phyloP scores from a whole-genome alignment of 2,329 filamentous ascomycete genomes.

The Penicillium sp. region DNA sequence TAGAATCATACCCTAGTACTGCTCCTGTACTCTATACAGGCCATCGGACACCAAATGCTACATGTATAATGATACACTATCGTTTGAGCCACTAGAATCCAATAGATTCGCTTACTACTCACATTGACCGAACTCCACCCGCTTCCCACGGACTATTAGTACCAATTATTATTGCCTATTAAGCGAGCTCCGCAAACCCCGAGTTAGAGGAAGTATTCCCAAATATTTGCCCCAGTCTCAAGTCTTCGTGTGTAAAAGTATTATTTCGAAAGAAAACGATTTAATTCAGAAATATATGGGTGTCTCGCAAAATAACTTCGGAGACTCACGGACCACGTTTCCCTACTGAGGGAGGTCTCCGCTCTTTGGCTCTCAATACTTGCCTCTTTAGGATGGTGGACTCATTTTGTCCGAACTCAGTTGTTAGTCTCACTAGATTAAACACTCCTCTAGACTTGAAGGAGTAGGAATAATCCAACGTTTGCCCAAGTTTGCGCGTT shows the following conservation, averaged over 20 bases:
- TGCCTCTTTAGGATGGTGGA: not conserved
- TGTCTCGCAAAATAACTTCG: not conserved
- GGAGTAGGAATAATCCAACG: too few relatives aligned
- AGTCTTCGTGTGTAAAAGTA: too few relatives aligned
- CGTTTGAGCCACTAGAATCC: conserved; percentile 3
- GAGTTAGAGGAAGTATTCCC: conserved; percentile 1
- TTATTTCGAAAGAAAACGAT: not conserved
- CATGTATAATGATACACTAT: not conserved
- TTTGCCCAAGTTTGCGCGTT: not conserved
- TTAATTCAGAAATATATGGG: too few relatives aligned
- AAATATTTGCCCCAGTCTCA: not conserved
- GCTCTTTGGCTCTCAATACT: not conserved
- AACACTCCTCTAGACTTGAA: too few relatives aligned
- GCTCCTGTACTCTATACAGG: not conserved
- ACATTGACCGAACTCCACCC: not conserved
- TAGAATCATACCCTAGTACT: too few relatives aligned
- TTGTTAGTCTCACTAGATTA: too few relatives aligned
- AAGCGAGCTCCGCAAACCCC: conserved; percentile 20
- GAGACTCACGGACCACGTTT: conserved; percentile 24
- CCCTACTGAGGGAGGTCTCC: conserved; percentile 14
- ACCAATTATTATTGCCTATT: conserved; percentile 3
- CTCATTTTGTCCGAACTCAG: not conserved
- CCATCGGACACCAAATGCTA: not conserved
- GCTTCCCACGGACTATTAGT: not conserved
- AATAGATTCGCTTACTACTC: not conserved